A percentile compares a stretch with the other conserved stretches of the same genome.
phyloP scores from a whole-genome alignment of 78 protist genomes.

The Dictyostelium intermedium region DNA sequence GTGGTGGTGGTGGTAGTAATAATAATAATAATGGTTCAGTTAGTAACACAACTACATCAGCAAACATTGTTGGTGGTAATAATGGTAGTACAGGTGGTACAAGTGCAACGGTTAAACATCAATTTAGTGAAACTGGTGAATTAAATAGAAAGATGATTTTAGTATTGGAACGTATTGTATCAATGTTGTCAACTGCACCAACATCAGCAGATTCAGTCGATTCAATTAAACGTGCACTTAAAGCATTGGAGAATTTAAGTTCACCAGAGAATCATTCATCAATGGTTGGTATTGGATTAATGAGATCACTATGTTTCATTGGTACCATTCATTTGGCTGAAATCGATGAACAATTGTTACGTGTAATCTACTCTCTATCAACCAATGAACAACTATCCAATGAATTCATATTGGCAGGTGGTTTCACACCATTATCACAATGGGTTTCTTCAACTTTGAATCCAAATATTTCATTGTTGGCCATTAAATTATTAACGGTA shows the following conservation, averaged over 20 bases:
- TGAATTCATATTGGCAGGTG: constrained; percentile 21
- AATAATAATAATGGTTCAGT: background rate
- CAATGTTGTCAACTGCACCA: background rate
- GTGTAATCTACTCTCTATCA: constrained; percentile 14
- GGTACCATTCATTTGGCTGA: background rate
- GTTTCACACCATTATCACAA: constrained; percentile 13
- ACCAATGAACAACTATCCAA: constrained; percentile 29
- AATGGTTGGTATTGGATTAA: constrained; percentile 6
- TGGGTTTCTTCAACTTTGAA: background rate
- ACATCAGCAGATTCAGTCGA: background rate
- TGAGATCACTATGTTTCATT: background rate
- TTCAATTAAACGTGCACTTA: constrained; percentile 22
- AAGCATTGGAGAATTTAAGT: constrained; percentile 56
- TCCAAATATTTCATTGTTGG: background rate
- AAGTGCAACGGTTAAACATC: constrained; percentile 9
- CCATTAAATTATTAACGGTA: constrained; percentile 31
- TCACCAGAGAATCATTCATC: constrained; percentile 19
- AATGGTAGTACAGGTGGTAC: background rate
- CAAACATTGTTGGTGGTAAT: background rate
- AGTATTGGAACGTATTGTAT: constrained; percentile 32
- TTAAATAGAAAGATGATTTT: constrained; percentile 51
- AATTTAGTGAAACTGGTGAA: constrained; percentile 66
- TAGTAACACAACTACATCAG: background rate
- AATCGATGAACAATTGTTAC: constrained; percentile 7
- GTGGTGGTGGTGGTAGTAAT: background rate